Evolutionary conservation across 805 yeast species (phyloP), one percentile per base, ranked within the genome.

Genomic region (Scheffersomyces amazonensis): DNA sequence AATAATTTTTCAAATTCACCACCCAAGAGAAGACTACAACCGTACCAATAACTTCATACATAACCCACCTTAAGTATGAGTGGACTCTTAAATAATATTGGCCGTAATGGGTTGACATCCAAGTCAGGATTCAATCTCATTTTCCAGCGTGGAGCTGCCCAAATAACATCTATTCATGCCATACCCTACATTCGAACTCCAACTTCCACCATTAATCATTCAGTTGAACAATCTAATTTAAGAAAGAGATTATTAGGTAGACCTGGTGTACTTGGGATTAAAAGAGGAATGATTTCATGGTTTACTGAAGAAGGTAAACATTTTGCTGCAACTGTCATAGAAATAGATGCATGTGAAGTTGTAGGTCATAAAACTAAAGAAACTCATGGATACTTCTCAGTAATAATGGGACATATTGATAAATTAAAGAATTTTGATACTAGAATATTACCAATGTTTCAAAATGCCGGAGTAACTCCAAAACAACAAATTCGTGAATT

Each of bases 201-300:
- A 31, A 67, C 76, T 2, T 78, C 83, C 13, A 62, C 71, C 12
- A 71, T 81, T 31, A 74, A 77, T 53, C 88, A 83, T 57, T 74
- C 91, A 3, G 80, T 81, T 25, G 86, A 76, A 46, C 73, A 75
- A 34, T 81, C 87, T 23, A 82, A 87, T 54, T 64, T 70, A 36
- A 77, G 97, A 60, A 84, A 81, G 57, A 75, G 81, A 59, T 69
- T 91, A 24, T 80, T 88, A 20, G 60, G 64, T 31, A 80, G 99
- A 62, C 81, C 96, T 6, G 99, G 99, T 10, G 67, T 87, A 16
- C 64, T 91, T 20, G 95, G 95, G 1, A 68, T 80, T 46, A 93
- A 93, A 58, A 71, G 83, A 41, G 98, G 97, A 13, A 91, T 91
- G 96, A 80, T 89, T 35, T 80, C 93, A 12, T 86, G 80, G 76